Evolutionary conservation across 2,329 filamentous ascomycete species (phyloP).

Genomic region (Davidsoniella neocaledoniae): DNA sequence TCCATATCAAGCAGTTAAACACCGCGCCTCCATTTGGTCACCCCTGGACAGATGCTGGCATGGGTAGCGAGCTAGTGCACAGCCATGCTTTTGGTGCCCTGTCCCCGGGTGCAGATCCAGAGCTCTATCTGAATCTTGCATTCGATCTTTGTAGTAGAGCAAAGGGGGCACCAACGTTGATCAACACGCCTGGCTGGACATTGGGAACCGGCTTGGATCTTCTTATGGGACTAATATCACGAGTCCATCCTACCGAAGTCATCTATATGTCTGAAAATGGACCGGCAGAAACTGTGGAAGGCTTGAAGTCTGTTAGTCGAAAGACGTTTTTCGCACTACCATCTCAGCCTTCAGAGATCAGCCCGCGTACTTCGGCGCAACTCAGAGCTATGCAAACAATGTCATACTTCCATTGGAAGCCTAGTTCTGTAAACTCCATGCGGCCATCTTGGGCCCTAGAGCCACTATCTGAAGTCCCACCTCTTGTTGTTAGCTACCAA

Average conservation of each 20-base stretch:
- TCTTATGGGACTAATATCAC: slow-evolving; percentile 37
- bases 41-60: slow-evolving; percentile 19
- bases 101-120: slow-evolving; percentile 48
- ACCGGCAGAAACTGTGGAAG: slow-evolving; percentile 37
- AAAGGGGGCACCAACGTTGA: slow-evolving; percentile 39
- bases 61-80: slow-evolving; percentile 27
- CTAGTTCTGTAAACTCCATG: neutral
- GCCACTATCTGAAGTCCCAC: slow-evolving; percentile 38
- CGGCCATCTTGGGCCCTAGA: slow-evolving; percentile 30
- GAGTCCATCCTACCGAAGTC: slow-evolving; percentile 40
- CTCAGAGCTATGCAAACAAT: slow-evolving; percentile 60
- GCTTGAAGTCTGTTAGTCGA: slow-evolving; percentile 28
- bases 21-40: slow-evolving; percentile 53
- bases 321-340: slow-evolving; percentile 34
- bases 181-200: slow-evolving; percentile 64
- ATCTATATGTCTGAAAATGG: slow-evolving; percentile 54
- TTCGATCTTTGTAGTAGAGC: slow-evolving; percentile 46
- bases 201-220: slow-evolving; percentile 53
- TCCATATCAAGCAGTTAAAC: slow-evolving; percentile 42
- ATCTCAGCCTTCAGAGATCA: slow-evolving; percentile 39
- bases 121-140: slow-evolving; percentile 48
- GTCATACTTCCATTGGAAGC: slow-evolving; percentile 51
- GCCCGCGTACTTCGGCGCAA: slow-evolving; percentile 45
- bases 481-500: slow-evolving; percentile 46
- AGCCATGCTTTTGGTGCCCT: slow-evolving; percentile 51